Evolutionary conservation across 2,329 filamentous ascomycete species (phyloP), one percentile per base, ranked within the genome.

Genomic region (Penicillium sp.): DNA sequence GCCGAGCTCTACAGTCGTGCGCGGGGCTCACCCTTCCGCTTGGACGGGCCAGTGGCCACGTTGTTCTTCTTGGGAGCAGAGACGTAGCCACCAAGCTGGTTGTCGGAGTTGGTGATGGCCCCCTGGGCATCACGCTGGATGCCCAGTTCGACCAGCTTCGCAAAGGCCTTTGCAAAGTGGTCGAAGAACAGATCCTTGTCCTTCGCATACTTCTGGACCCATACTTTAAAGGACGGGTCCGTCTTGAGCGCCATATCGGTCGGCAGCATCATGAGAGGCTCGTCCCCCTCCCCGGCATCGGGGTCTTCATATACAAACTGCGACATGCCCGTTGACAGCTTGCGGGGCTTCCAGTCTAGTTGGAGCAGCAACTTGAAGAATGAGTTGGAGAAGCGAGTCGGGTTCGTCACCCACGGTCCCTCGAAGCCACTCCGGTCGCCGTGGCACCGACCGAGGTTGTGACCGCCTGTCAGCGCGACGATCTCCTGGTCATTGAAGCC

Each of bases 231-330:
- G 4, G 49, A 56, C 2, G 68, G 58, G 48, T 84, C 80, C 1
- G 70, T 66, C 3, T 75, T 62, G 26, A 83, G 66, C 4, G 79
- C 74, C 54, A 83, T 74, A 56, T 83, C 80, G 2, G 79, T 81
- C 0, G 80, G 80, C 56, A 83, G 57, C 80, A 83, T 83, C 80
- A 83, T 83, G 28, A 83, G 64, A 40, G 76, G 75, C 42, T 75
- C 74, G 30, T 74, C 73, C 26, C 57, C 59, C 50, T 68, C 68
- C 38, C 65, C 64, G 14, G 59, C 56, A 50, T 81, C 76, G 32
- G 79, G 76, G 46, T 81, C 78, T 33, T 74, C 72, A 51, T 79
- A 78, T 30, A 76, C 73, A 57, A 79, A 84, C 63, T 83, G 78
- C 39, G 68, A 63, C 13, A 78, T 56, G 1, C 77, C 78, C 46